A percentile compares a stretch with the other conserved stretches of the same genome.
These are phyloP conservation scores for Entomortierella lignicola DNA, from an alignment of 192 early-diverging fungal genomes.

Conservation along the genomic window DNA sequence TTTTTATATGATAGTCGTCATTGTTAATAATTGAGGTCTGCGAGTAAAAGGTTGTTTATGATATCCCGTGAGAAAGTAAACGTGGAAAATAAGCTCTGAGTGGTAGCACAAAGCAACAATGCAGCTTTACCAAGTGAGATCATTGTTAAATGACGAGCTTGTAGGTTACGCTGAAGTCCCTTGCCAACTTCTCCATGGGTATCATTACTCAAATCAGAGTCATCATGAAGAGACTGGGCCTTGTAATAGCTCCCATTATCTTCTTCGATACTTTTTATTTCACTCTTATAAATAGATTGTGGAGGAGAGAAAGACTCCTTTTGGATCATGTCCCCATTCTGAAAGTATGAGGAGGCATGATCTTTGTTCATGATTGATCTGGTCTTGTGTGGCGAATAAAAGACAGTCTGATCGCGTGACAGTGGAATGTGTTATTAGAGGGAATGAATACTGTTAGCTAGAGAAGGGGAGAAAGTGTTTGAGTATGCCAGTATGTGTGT, in stretches of 20 bases:
- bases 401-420: too few species aligned
- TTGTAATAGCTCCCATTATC: neutral
- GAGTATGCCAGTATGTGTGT: too few species aligned
- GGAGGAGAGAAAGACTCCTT: conserved; percentile 8
- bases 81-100: neutral
- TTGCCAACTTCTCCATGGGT: conserved; percentile 8
- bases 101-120: neutral
- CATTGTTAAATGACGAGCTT: conserved; percentile 73
- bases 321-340: conserved; percentile 6
- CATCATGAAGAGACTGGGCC: conserved; percentile 22
- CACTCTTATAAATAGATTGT: neutral
- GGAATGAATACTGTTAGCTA: too few species aligned
- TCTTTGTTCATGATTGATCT: neutral
- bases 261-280: neutral
- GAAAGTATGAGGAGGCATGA: neutral
- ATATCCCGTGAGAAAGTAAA: neutral
- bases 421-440: too few species aligned
- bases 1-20: too few species aligned
- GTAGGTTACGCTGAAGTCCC: conserved; percentile 69
- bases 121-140: conserved; percentile 60
- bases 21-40: too few species aligned
- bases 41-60: too few species aligned
- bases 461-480: too few species aligned
- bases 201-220: conserved; percentile 33
- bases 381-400: neutral